Percentiles rank a stretch among this genome's conserved stretches.
phyloP scores from a whole-genome alignment of 768 basidiomycete species.

The Dioszegia aurantiaca region DNA sequence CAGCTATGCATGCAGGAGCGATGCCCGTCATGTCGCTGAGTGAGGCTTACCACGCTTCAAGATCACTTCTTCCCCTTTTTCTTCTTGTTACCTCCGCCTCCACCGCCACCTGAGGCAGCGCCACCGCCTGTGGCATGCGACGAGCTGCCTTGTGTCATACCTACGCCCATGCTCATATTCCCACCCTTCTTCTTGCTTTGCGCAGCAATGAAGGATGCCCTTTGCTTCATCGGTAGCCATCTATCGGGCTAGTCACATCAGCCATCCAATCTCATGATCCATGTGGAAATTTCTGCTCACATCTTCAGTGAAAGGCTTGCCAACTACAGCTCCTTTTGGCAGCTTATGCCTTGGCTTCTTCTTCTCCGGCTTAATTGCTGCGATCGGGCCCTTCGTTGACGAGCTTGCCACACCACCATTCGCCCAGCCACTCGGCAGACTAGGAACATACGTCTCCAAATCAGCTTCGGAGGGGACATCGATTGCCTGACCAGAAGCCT shows the following conservation, averaged over 20 bases:
- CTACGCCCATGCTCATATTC: slow-evolving; percentile 52
- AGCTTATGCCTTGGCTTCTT: slow-evolving; percentile 46
- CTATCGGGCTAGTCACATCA: slow-evolving; percentile 46
- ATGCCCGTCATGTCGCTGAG: no score
- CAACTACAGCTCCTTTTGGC: slow-evolving; percentile 47
- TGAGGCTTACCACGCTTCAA: no score
- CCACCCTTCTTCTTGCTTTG: slow-evolving; percentile 48
- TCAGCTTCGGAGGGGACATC: slow-evolving; percentile 44
- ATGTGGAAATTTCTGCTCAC: slow-evolving; percentile 43
- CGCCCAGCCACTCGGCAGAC: slow-evolving; percentile 46
- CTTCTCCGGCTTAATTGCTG: slow-evolving; percentile 17
- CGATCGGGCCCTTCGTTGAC: slow-evolving; percentile 8
- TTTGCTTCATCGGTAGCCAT: slow-evolving; percentile 50
- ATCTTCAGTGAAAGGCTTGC: slow-evolving; percentile 47
- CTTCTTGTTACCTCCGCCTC: slow-evolving; percentile 30
- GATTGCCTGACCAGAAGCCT: slow-evolving; percentile 24
- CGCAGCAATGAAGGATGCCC: slow-evolving; percentile 37
- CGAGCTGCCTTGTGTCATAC: slow-evolving; percentile 46
- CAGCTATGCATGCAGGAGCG: no score
- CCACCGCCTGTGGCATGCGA: slow-evolving; percentile 17
- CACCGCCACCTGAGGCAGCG: slow-evolving; percentile 28
- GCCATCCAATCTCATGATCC: no score
- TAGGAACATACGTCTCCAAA: slow-evolving; percentile 52
- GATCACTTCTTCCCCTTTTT: slow-evolving; percentile 38
- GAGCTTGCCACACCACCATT: slow-evolving; percentile 16